Conservation (phyloP, 108 stramenopile genomes). For the Cyclotella atomus region DNA sequence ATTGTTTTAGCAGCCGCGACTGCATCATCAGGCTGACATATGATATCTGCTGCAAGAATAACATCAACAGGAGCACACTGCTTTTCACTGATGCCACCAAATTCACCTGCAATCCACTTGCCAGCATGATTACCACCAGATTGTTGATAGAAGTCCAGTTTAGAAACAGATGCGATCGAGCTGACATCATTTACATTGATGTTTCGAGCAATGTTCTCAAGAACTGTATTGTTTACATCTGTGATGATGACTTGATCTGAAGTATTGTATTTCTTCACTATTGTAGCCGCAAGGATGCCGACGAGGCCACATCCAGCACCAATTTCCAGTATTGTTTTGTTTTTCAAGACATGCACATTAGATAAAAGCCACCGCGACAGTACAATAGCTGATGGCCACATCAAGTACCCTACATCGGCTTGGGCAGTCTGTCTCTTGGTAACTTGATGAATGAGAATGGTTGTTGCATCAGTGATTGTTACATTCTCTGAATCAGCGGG, state of each 20-base stretch:
- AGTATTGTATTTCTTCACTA: neutral
- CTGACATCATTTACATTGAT: constrained; percentile 46
- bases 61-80: constrained; percentile 63
- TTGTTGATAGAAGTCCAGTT: constrained; percentile 80
- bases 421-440: constrained; percentile 73
- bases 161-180: constrained; percentile 45
- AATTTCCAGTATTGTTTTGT: constrained; percentile 59
- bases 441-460: constrained; percentile 75
- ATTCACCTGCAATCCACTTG: constrained; percentile 52
- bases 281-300: constrained; percentile 68
- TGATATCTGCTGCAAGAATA: constrained; percentile 81
- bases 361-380: constrained; percentile 71
- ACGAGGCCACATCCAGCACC: constrained; percentile 82
- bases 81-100: constrained; percentile 11
- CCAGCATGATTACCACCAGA: constrained; percentile 37
- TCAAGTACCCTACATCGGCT: constrained; percentile 85
- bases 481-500: constrained; percentile 11
- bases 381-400: constrained; percentile 88
- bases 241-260: constrained; percentile 55
- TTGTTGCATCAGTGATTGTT: constrained; percentile 12
- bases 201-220: constrained; percentile 74
- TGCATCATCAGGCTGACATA: constrained; percentile 81
- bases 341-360: constrained; percentile 43
- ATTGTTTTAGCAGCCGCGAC: constrained; percentile 76
- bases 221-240: constrained; percentile 75